phyloP scores from a whole-genome alignment of 2,329 filamentous ascomycete species.

The Fusarium staphyleae region DNA sequence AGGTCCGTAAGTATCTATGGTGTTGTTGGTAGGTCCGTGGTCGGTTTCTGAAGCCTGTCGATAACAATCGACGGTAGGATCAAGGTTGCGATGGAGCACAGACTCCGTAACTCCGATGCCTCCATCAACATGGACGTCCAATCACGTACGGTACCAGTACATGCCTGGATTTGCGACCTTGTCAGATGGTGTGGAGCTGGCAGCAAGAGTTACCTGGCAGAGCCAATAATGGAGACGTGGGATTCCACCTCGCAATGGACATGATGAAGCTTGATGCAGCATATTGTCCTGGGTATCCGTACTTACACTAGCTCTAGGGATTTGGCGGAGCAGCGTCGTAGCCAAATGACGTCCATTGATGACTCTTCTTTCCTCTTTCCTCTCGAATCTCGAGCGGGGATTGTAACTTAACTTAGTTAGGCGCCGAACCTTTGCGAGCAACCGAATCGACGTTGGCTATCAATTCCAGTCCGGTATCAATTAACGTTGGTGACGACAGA shows the following conservation, averaged over 20 bases:
- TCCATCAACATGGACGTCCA: conserved; percentile 39
- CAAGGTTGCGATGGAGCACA: conserved; percentile 24
- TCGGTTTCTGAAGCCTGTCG: conserved; percentile 17
- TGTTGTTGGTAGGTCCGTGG: conserved; percentile 17
- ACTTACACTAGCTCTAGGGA: conserved; percentile 15
- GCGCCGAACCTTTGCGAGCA: not conserved
- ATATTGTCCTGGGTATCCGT: conserved; percentile 5
- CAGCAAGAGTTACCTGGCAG: conserved; percentile 19
- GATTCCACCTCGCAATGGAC: conserved; percentile 22
- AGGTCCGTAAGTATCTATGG: conserved; percentile 14
- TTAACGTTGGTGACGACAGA: conserved; percentile 35
- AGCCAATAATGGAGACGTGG: conserved; percentile 27
- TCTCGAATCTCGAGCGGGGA: not conserved
- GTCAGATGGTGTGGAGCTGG: conserved; percentile 25
- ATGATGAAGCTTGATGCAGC: conserved; percentile 13
- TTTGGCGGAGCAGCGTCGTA: conserved; percentile 17
- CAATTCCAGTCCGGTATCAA: conserved; percentile 29
- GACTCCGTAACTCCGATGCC: conserved; percentile 42
- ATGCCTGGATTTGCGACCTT: conserved; percentile 30
- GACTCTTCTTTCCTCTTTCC: conserved; percentile 27
- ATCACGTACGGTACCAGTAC: conserved; percentile 39
- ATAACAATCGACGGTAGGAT: conserved; percentile 22
- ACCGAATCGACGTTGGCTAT: conserved; percentile 28
- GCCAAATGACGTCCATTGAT: conserved; percentile 30
- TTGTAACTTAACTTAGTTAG: not conserved